Evolutionary conservation across 1,284 basidiomycete genomes (phyloP), one percentile per base, ranked within the genome.

Genomic region (Marasmius fiardii): DNA sequence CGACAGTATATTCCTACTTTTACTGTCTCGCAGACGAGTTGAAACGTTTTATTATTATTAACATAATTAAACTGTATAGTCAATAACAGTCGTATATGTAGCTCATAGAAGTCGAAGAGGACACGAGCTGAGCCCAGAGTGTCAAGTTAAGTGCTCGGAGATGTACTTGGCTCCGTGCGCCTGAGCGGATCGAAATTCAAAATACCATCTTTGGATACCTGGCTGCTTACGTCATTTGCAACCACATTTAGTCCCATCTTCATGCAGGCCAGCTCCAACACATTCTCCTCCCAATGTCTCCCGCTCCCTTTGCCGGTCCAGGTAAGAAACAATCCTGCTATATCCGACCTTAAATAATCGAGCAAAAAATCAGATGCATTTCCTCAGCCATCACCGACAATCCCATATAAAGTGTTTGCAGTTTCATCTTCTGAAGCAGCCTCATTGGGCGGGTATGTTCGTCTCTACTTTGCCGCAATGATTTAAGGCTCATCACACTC

Each of bases 1-100:
- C 75, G 86, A 49, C 74, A 77, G 60, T 80, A 44, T 31, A 45
- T 58, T 43, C 57, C 57, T 35, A 44, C 54, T 41, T 39, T 31
- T 28, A 20, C 45, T 33, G 44, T 39, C 24, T 28, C 47, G 5
- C 47, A 49, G 47, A 20, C 44, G 18, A 24, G 44, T 14, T 45
- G 26, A 20, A 44, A 20, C 16, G 21, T 26, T 47, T 10, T 31
- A 14, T 16, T 18, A 8, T 12, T 26, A 18, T 18, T 49, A 3
- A 18, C 18, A 41, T 20, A 41, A 41, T 16, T 31, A 4, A 31
- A 10, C 28, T 31, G 28, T 31, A 31, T 10, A 31, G 28, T 31
- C 28, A 4, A 4, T n/a, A n/a, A n/a, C n/a, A n/a, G n/a, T n/a
- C n/a, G n/a, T n/a, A n/a, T n/a, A n/a, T n/a, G n/a, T n/a, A n/a